These are phyloP conservation scores for Solanum bulbocastanum DNA, from an alignment of 257 asterid genomes.

Conservation along the genomic window DNA sequence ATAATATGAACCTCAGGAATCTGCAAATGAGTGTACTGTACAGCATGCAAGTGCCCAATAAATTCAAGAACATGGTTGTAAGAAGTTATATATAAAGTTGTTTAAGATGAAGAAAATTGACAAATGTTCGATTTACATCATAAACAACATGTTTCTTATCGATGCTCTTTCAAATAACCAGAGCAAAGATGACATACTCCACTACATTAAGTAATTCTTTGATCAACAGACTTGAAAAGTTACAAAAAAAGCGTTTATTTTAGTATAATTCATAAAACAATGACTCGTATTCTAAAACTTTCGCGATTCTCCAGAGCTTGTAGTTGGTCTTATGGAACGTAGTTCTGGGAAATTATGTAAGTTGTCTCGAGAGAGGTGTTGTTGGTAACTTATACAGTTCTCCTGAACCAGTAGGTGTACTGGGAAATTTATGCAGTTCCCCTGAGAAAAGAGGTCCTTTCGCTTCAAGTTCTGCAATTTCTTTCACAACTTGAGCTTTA, in stretches of 20 bases:
- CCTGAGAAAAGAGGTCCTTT: constrained; percentile 10
- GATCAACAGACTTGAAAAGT: not conserved
- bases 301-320: not conserved
- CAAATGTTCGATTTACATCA: not conserved
- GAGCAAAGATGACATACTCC: not conserved
- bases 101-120: not conserved
- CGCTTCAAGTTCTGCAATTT: constrained; percentile 49
- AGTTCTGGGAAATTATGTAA: not conserved
- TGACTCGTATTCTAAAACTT: not conserved
- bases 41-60: not conserved
- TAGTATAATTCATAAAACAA: not conserved
- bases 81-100: not conserved
- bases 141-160: not conserved
- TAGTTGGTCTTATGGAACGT: not conserved
- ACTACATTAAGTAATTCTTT: not conserved
- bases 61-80: not conserved
- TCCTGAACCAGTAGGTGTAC: constrained; percentile 1
- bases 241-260: not conserved
- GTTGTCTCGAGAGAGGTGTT: not conserved
- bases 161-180: not conserved
- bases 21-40: not conserved
- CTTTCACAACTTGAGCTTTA: constrained; percentile 62
- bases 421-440: constrained; percentile 2
- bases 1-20: not conserved
- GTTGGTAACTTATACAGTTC: not conserved